Base-by-base conservation (phyloP, 169 alveolate species). In the Plasmodium sp. region DNA sequence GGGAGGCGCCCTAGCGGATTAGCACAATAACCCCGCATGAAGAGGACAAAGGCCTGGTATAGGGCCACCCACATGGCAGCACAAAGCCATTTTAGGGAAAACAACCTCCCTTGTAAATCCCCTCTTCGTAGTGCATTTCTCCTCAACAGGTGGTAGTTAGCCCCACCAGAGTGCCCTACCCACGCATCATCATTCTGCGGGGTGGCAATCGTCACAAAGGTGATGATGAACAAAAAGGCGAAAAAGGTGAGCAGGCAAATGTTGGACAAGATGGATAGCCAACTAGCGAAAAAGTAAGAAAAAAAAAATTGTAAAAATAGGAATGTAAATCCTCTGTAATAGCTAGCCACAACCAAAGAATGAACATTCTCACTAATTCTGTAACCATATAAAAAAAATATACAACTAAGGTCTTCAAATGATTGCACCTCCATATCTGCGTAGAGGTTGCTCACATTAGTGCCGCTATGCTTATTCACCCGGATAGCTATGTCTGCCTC, bases 271-370 rank as follows among this genome's bases (percentile, higher is more conserved):
- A 73, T 73, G 2, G 85, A 73, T 36, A 85, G 31, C 39, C 41
- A 27, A 34, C 56, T 45, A 31, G 75, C 79, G 41, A 85, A 85
- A 73, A 74, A 85, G 54, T 85, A 85, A 4, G 84, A 74, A 51
- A 74, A 85, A 85, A 73, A 85, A 85, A 85, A 85, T 51, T 85
- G 84, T 74, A 85, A 41, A 77, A 85, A 85, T 36, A 85, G n/a
- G 7, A 85, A 33, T 33, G 73, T 39, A 31, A 33, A 62, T 39
- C 84, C 79, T 36, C 93, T 74, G 67, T 85, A 85, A 48, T 74
- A 85, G 27, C 79, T 74, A 33, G 22, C n/a, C 45, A 73, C 58
- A 33, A 45, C 6, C n/a, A 84, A 67, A 22, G 62, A 85, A 74
- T 45, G 75, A 85, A 85, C 36, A 45, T 85, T 16, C 79, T 27